Evolutionary conservation across 768 basidiomycete genomes (phyloP).

Genomic region (Strobilomyces dryophilus): DNA sequence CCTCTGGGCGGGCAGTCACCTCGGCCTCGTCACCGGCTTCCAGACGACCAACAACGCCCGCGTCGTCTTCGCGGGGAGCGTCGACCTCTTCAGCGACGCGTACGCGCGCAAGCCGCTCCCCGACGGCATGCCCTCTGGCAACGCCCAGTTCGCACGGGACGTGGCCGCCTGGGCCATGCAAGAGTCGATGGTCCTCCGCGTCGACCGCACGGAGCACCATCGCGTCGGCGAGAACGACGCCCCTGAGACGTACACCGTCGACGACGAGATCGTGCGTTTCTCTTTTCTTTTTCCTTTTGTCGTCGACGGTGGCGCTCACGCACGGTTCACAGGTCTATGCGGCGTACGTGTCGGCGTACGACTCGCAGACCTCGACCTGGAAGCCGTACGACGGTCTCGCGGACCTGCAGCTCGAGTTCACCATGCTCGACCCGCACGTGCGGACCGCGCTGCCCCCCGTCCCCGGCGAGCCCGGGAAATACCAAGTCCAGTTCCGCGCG

Average conservation of each 20-base stretch:
- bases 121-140: slow-evolving; percentile 64
- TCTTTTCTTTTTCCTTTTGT: background rate
- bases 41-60: slow-evolving; percentile 78
- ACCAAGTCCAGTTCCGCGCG: slow-evolving; percentile 79
- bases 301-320: background rate
- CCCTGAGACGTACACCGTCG: slow-evolving; percentile 76
- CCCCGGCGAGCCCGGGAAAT: slow-evolving; percentile 55
- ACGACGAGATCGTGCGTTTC: slow-evolving; percentile 74
- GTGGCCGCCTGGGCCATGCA: slow-evolving; percentile 90
- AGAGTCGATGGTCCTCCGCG: slow-evolving; percentile 73
- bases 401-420: slow-evolving; percentile 93
- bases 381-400: slow-evolving; percentile 62
- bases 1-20: slow-evolving; percentile 74
- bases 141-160: slow-evolving; percentile 68
- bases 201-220: slow-evolving; percentile 73
- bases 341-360: slow-evolving; percentile 67
- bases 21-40: slow-evolving; percentile 83
- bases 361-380: slow-evolving; percentile 58
- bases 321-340: slow-evolving; percentile 56
- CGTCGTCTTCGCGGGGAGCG: slow-evolving; percentile 76
- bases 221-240: slow-evolving; percentile 57
- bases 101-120: slow-evolving; percentile 60
- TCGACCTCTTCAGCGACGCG: slow-evolving; percentile 75
- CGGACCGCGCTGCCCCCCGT: slow-evolving; percentile 71
- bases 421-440: slow-evolving; percentile 97